Conservation (phyloP, 2,329 filamentous ascomycete species). For the Coleophoma cylindrospora region DNA sequence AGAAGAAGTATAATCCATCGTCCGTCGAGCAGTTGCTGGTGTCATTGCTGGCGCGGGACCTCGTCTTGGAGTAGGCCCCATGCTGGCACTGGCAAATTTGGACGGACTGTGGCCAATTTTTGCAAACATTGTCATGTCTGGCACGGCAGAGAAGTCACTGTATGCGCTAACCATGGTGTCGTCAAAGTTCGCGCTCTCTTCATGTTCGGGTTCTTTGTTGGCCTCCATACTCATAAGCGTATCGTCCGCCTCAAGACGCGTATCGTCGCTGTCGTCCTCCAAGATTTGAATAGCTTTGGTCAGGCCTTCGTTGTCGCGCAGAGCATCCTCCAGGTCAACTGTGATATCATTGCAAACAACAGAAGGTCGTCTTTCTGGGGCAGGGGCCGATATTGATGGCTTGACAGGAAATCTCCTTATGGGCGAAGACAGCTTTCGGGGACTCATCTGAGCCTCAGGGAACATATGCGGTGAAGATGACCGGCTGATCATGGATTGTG, state of each 20-base stretch:
- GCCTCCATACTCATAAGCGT: conserved; percentile 23
- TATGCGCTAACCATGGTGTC: conserved; percentile 37
- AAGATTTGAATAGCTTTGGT: conserved; percentile 58
- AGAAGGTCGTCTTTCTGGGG: conserved; percentile 26
- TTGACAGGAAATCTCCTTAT: conserved; percentile 59
- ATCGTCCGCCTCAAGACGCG: conserved; percentile 20
- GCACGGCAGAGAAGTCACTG: conserved; percentile 85
- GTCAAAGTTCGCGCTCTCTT: conserved; percentile 27
- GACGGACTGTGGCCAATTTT: conserved; percentile 63
- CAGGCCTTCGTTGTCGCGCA: conserved; percentile 50
- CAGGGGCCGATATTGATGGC: conserved; percentile 27
- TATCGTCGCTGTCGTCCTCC: conserved; percentile 40
- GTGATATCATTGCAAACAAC: conserved; percentile 11
- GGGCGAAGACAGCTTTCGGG: conserved; percentile 41
- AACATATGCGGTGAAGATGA: conserved; percentile 13
- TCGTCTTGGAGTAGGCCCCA: conserved; percentile 31
- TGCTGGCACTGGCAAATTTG: conserved; percentile 35
- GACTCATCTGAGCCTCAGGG: conserved; percentile 27
- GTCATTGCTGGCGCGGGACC: conserved; percentile 16
- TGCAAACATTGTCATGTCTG: conserved; percentile 80
- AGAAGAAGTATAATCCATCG: conserved; percentile 19
- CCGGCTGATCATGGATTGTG: conserved; percentile 10
- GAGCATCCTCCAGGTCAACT: conserved; percentile 41
- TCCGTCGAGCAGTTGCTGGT: conserved; percentile 22
- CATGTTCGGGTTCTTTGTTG: conserved; percentile 25